Percentiles rank a stretch among this genome's conserved stretches.
phyloP scores from a whole-genome alignment of 257 asterid species.

The Forsythia viridissima region DNA sequence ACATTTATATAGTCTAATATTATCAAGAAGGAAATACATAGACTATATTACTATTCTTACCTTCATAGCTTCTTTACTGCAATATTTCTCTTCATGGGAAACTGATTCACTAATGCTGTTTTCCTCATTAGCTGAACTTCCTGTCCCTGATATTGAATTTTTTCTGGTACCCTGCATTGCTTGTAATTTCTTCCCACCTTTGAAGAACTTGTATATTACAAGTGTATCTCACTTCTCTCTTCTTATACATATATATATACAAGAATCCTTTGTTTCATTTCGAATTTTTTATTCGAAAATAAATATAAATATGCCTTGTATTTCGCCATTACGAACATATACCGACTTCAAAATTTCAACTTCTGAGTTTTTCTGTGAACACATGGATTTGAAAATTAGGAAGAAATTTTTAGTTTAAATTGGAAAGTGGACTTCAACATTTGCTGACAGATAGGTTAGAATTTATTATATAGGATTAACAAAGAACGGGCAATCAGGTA shows the following conservation, averaged over 20 bases:
- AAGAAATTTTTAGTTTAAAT: slow-evolving; percentile 10
- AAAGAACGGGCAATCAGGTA: neutral
- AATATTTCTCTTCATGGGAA: neutral
- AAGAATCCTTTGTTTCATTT: slow-evolving; percentile 15
- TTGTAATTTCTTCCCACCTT: neutral
- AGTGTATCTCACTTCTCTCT: slow-evolving; percentile 2
- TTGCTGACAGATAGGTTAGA: slow-evolving; percentile 35
- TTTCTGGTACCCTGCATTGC: slow-evolving; percentile 34
- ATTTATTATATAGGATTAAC: slow-evolving; percentile 16
- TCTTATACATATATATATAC: slow-evolving; percentile 4
- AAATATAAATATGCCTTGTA: slow-evolving; percentile 26
- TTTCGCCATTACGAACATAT: neutral
- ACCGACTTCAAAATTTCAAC: slow-evolving; percentile 47
- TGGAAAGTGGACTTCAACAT: slow-evolving; percentile 24
- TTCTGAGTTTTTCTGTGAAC: slow-evolving; percentile 10
- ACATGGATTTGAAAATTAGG: slow-evolving; percentile 36
- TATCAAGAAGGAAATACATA: no score
- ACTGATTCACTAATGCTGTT: slow-evolving; percentile 12
- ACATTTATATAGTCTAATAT: no score
- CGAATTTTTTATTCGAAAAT: neutral
- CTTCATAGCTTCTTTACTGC: slow-evolving; percentile 26
- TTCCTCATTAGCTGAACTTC: slow-evolving; percentile 24
- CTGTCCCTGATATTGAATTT: neutral
- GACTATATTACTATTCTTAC: slow-evolving; percentile 5
- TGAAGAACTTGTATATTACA: slow-evolving; percentile 1